Conservation (phyloP, 192 early-diverging fungal genomes). For the Entomortierella lignicola region DNA sequence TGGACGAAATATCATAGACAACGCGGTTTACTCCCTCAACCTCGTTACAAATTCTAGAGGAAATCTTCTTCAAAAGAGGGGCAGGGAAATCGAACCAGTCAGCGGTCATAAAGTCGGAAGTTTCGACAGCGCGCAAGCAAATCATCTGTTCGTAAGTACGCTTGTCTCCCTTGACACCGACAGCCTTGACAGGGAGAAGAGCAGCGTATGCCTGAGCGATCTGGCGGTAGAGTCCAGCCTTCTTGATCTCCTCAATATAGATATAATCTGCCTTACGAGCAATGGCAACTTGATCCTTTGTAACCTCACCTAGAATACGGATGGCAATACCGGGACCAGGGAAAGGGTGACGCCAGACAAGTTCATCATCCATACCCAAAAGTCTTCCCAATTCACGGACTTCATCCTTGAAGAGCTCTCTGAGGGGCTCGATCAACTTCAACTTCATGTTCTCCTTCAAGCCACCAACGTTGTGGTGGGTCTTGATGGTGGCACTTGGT, state of each 20-base stretch:
- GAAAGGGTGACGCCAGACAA: conserved; percentile 99
- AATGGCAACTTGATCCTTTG: conserved; percentile 92
- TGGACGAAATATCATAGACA: conserved; percentile 96
- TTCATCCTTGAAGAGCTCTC: conserved; percentile 99
- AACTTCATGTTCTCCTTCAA: conserved; percentile 96
- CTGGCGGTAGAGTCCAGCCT: conserved; percentile 94
- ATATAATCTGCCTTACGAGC: conserved; percentile 95
- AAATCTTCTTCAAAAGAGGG: conserved; percentile 91
- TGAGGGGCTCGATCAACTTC: conserved; percentile 97
- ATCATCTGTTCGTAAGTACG: conserved; percentile 99
- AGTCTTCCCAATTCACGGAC: conserved; percentile 95
- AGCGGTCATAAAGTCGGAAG: conserved; percentile 98
- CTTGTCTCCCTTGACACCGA: conserved; percentile 99
- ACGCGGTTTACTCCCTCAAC: conserved; percentile 98
- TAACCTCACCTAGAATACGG: conserved; percentile 96
- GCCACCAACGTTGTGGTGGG: conserved; percentile 99
- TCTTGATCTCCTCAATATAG: conserved; percentile 99
- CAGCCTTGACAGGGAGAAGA: conserved; percentile 92
- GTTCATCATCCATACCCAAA: conserved; percentile 90
- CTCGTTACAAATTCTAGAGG: conserved; percentile 98
- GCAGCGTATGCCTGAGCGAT: conserved; percentile 99
- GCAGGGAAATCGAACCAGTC: conserved; percentile 94
- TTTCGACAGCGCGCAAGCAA: conserved; percentile 95
- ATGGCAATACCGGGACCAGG: conserved; percentile 99
- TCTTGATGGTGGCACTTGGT: conserved; percentile 98